Conservation (phyloP, 768 basidiomycete species). For the Porphyrellus cyaneotinctus region DNA sequence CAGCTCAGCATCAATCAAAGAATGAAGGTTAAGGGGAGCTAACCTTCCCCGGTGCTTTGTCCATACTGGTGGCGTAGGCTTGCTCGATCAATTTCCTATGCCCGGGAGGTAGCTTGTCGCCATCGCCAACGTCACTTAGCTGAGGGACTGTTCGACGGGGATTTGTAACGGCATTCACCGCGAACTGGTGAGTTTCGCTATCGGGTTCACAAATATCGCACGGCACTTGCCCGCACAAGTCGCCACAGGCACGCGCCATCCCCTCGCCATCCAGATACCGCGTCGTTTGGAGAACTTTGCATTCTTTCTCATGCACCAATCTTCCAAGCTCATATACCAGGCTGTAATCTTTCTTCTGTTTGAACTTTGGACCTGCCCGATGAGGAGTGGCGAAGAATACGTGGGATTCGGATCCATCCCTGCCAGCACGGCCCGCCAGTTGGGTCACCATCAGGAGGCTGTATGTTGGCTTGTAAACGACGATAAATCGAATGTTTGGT, state of each 20-base stretch:
- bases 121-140: background rate
- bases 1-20: background rate
- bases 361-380: background rate
- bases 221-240: background rate
- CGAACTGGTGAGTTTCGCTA: background rate
- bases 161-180: background rate
- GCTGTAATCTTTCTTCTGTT: background rate
- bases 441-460: background rate
- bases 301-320: background rate
- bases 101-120: background rate
- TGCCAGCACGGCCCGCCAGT: conserved; percentile 6
- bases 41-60: background rate
- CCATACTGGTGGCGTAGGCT: background rate
- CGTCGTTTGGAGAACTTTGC: background rate
- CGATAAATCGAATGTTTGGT: background rate
- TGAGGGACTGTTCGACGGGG: background rate
- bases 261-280: background rate
- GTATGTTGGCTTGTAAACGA: background rate
- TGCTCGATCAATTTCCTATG: background rate
- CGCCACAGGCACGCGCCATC: background rate
- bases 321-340: background rate
- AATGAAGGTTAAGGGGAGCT: background rate
- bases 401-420: conserved; percentile 5
- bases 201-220: conserved; percentile 6
- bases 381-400: background rate